Evolutionary conservation across 2,329 filamentous ascomycete genomes (phyloP), one percentile per base, ranked within the genome.

Genomic region (Akanthomyces dipterigenus): DNA sequence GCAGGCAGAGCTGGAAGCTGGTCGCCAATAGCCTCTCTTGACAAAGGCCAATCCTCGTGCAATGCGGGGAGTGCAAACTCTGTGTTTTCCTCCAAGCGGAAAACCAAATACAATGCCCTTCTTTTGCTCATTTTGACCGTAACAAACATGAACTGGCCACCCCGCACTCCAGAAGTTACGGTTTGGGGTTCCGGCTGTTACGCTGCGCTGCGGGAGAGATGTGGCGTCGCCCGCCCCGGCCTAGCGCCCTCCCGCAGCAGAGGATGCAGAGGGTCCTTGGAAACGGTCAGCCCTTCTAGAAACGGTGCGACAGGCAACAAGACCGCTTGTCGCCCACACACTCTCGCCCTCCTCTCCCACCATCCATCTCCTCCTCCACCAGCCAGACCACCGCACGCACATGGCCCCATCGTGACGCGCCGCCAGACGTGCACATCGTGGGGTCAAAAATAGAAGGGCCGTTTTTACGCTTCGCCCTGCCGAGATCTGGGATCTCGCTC

Each of bases 401-500:
- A 31, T 16, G 49, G 49, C 57, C 40, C 57, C 57, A 60, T 60
- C 57, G 57, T 48, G 57, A 54, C 49, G 38, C 48, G 57, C 50
- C 42, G 49, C 49, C 56, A 26, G 26, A 24, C 34, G 24, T 59
- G 56, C 46, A 34, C 57, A 60, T 60, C 57, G 57, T 60, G 57
- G 57, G 57, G 57, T 60, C 49, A 46, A 51, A 26, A 59, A 26
- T 24, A 48, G 38, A 38, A 60, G 57, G 38, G 57, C 57, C 57
- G 57, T 40, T 40, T 45, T 40, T 60, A 38, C 42, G 56, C 57
- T 60, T 40, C 42, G 42, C 57, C 46, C 45, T 55, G 50, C 57
- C 57, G 49, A 60, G 57, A 60, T 60, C 57, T 60, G 31, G 22
- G 57, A 60, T 60, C 57, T 54, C 22, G 28, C 38, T 28, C 36